Conservation (phyloP, 2,329 filamentous ascomycete species). For the Sporothrix humicola region DNA sequence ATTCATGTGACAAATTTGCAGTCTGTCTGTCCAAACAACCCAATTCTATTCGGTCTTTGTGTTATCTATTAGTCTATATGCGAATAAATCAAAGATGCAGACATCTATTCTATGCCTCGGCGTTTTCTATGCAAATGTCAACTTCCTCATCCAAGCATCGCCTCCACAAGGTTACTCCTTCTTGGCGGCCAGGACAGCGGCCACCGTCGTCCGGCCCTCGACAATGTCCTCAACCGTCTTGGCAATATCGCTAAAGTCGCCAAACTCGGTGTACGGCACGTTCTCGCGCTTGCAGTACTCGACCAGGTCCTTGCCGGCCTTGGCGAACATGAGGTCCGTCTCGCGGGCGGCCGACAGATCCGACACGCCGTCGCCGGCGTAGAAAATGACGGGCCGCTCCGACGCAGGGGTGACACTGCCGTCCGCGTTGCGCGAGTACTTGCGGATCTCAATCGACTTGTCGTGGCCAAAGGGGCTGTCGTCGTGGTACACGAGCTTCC, state of each 20-base stretch:
- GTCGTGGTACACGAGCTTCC: slow-evolving; percentile 88
- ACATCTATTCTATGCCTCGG: neutral
- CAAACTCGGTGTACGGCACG: slow-evolving; percentile 65
- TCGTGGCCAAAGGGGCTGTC: slow-evolving; percentile 93
- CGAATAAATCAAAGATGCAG: slow-evolving; percentile 7
- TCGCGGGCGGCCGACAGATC: slow-evolving; percentile 91
- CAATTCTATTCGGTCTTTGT: neutral
- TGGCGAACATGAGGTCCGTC: slow-evolving; percentile 92
- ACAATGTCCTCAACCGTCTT: slow-evolving; percentile 37
- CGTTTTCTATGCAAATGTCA: neutral
- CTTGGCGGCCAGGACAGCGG: slow-evolving; percentile 30
- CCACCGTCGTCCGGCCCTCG: slow-evolving; percentile 38
- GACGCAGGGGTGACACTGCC: slow-evolving; percentile 65
- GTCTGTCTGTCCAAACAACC: neutral
- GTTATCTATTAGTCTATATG: slow-evolving; percentile 7
- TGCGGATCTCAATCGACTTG: slow-evolving; percentile 89
- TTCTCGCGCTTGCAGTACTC: slow-evolving; percentile 39
- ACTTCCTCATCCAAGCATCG: neutral
- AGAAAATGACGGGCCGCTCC: slow-evolving; percentile 79
- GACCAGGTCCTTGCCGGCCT: slow-evolving; percentile 69
- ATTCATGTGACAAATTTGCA: too few relatives aligned
- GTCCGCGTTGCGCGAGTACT: slow-evolving; percentile 63
- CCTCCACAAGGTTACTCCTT: neutral
- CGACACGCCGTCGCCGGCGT: slow-evolving; percentile 92
- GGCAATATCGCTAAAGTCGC: slow-evolving; percentile 55